Evolutionary conservation across 2,329 filamentous ascomycete species (phyloP).

Genomic region (Hypoxylon sp.): DNA sequence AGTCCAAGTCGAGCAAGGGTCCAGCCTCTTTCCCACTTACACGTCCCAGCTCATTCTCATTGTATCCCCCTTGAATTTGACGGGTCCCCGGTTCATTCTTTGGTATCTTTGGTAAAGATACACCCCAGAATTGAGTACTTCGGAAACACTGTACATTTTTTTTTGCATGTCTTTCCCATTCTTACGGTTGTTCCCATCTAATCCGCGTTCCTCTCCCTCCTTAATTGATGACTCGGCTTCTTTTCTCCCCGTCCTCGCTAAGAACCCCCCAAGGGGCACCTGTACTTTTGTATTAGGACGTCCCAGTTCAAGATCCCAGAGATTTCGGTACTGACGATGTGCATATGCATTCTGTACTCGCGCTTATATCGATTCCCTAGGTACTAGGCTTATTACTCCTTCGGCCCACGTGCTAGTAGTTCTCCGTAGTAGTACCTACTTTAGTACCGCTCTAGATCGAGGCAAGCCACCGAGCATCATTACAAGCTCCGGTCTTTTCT

Average conservation of each 20-base stretch:
- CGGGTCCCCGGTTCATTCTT: constrained; percentile 29
- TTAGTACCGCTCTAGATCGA: constrained; percentile 38
- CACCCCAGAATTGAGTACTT: constrained; percentile 23
- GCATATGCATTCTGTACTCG: constrained; percentile 35
- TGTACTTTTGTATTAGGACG: constrained; percentile 28
- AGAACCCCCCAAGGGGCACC: constrained; percentile 6
- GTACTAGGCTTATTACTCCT: constrained; percentile 40
- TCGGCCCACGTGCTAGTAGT: constrained; percentile 41
- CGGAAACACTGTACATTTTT: constrained; percentile 36
- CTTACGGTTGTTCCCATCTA: constrained; percentile 7
- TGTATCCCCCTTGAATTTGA: constrained; percentile 27
- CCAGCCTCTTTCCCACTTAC: constrained; percentile 47
- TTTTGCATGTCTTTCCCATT: constrained; percentile 22
- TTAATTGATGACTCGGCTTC: constrained; percentile 28
- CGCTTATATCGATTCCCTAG: constrained; percentile 23
- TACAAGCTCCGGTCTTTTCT: constrained; percentile 17
- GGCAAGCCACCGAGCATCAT: constrained; percentile 39
- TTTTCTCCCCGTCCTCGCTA: constrained; percentile 7
- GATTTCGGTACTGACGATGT: constrained; percentile 35
- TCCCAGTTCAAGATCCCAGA: constrained; percentile 30
- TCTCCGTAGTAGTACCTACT: constrained; percentile 22
- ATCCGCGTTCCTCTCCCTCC: constrained; percentile 19
- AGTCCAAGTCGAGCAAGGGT: constrained; percentile 51
- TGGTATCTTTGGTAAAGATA: constrained; percentile 29
- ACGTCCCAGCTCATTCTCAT: constrained; percentile 21